These are phyloP conservation scores for Cyberlindnera maclurae DNA, from an alignment of 805 yeast species.

Conservation along the genomic window DNA sequence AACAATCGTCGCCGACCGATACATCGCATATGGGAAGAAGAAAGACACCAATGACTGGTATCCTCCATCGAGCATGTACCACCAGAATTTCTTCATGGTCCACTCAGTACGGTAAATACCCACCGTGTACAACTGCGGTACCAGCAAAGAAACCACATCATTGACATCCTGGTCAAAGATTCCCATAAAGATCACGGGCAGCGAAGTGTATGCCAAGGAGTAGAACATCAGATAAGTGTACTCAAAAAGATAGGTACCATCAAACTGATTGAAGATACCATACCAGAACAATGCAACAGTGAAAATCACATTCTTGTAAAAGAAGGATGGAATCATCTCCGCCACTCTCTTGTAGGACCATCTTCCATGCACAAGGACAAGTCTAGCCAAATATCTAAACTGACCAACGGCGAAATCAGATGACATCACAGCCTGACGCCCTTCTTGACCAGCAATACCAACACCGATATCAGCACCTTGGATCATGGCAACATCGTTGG, in stretches of 20 bases:
- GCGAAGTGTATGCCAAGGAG: conserved; percentile 75
- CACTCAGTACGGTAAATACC: conserved; percentile 73
- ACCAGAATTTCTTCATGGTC: conserved; percentile 58
- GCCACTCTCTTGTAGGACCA: conserved; percentile 80
- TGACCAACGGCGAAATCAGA: conserved; percentile 85
- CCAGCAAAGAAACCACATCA: conserved; percentile 58
- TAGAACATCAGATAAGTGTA: conserved; percentile 76
- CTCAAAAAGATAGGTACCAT: conserved; percentile 74
- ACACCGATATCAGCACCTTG: conserved; percentile 85
- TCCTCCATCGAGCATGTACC: conserved; percentile 71
- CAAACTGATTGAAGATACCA: conserved; percentile 67
- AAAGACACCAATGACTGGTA: conserved; percentile 69
- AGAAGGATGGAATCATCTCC: conserved; percentile 79
- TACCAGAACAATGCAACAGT: conserved; percentile 74
- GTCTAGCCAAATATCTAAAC: conserved; percentile 61
- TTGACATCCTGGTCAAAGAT: conserved; percentile 77
- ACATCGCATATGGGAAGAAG: conserved; percentile 64
- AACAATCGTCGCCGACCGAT: conserved; percentile 35
- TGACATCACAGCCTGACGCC: conserved; percentile 84
- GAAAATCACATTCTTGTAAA: conserved; percentile 72
- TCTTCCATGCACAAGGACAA: conserved; percentile 72
- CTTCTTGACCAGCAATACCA: conserved; percentile 90
- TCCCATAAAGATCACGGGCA: conserved; percentile 73
- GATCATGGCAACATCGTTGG: conserved; percentile 87
- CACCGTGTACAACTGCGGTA: conserved; percentile 66